These are phyloP conservation scores for Cyberlindnera mississippiensis DNA, from an alignment of 805 yeast genomes.

Conservation along the genomic window DNA sequence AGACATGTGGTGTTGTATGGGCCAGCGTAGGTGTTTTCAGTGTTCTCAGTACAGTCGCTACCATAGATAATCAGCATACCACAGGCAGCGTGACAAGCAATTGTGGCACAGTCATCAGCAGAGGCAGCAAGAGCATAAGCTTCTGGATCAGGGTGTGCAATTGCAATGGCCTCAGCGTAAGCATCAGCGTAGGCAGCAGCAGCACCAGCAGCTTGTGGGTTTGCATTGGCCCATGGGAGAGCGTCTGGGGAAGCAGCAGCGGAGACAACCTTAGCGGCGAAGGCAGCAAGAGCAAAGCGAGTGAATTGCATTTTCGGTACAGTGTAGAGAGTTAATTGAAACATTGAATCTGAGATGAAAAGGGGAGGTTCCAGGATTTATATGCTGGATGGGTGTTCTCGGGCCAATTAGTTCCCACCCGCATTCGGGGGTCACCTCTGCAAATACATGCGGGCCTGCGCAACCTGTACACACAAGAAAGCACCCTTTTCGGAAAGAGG, in stretches of 20 bases:
- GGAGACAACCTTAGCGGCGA: constrained; percentile 11
- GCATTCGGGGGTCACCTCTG: no score
- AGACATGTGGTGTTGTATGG: constrained; percentile 23
- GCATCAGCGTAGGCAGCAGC: constrained; percentile 16
- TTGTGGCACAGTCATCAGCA: constrained; percentile 27
- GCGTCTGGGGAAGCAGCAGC: constrained; percentile 12
- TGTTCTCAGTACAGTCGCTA: constrained; percentile 25
- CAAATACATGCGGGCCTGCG: no score
- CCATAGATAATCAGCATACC: constrained; percentile 32
- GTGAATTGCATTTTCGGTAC: constrained; percentile 10
- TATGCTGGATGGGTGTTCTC: no score
- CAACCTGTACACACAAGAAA: no score
- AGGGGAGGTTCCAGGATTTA: no score
- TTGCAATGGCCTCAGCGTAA: constrained; percentile 17
- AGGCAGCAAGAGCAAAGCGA: constrained; percentile 12
- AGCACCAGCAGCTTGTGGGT: constrained; percentile 17
- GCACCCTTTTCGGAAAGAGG: no score
- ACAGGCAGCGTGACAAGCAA: constrained; percentile 32
- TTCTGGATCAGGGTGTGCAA: constrained; percentile 25
- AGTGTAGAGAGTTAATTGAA: no score
- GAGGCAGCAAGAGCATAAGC: constrained; percentile 27
- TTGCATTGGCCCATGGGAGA: constrained; percentile 19
- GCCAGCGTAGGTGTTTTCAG: constrained; percentile 13
- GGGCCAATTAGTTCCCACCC: no score
- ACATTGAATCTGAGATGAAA: no score